A percentile compares a stretch with the other conserved stretches of the same genome.
Conservation (phyloP, 2,329 filamentous ascomycete genomes). For the Atkinsonella texensis region DNA sequence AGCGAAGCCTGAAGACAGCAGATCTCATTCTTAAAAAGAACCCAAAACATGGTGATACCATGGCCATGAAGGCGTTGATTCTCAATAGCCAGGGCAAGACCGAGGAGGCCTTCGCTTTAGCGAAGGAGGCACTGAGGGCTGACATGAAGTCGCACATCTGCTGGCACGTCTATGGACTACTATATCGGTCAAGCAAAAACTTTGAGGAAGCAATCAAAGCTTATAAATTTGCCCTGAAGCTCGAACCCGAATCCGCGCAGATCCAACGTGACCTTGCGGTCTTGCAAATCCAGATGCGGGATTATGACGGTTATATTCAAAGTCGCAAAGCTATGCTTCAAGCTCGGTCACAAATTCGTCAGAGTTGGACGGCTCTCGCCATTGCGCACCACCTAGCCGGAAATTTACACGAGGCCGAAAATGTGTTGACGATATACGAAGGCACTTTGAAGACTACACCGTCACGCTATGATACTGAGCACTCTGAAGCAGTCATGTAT, state of each 20-base stretch:
- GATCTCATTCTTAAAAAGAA: constrained; percentile 94
- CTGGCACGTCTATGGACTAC: constrained; percentile 96
- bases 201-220: constrained; percentile 99
- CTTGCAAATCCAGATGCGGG: constrained; percentile 91
- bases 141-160: constrained; percentile 99
- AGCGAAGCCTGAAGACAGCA: constrained; percentile 81
- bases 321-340: constrained; percentile 83
- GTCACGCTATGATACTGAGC: constrained; percentile 69
- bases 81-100: constrained; percentile 85
- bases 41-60: constrained; percentile 92
- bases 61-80: constrained; percentile 98
- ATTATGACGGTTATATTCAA: constrained; percentile 86
- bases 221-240: constrained; percentile 86
- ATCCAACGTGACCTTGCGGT: constrained; percentile 90
- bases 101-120: constrained; percentile 86
- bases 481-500: constrained; percentile 89
- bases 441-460: constrained; percentile 79
- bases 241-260: constrained; percentile 89
- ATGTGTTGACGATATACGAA: constrained; percentile 83
- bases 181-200: constrained; percentile 91
- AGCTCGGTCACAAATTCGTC: constrained; percentile 65
- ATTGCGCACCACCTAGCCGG: constrained; percentile 88
- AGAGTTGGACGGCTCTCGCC: constrained; percentile 96
- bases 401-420: constrained; percentile 75
- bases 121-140: constrained; percentile 82